Evolutionary conservation across 2,329 filamentous ascomycete species (phyloP).

Genomic region (Calonectria pauciramosa): DNA sequence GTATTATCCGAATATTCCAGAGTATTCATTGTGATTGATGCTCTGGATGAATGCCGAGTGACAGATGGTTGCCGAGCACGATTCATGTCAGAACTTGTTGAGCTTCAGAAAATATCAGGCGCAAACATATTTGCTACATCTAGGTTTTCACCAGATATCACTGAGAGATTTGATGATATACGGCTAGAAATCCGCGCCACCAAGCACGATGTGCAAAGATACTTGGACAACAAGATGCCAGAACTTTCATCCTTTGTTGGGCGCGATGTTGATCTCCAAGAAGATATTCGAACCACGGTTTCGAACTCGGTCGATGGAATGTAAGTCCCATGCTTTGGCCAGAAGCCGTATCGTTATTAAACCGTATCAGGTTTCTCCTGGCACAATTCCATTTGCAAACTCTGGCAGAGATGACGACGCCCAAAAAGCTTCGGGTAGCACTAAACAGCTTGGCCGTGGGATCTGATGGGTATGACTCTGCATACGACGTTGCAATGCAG

Average conservation of each 20-base stretch:
- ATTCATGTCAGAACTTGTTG: slow-evolving; percentile 15
- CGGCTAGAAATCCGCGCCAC: slow-evolving; percentile 24
- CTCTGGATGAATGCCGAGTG: slow-evolving; percentile 9
- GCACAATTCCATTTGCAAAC: not conserved
- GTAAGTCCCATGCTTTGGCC: not conserved
- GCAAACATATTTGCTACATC: slow-evolving; percentile 6
- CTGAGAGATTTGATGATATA: not conserved
- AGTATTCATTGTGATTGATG: slow-evolving; percentile 19
- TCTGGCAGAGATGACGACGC: not conserved
- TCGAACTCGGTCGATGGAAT: not conserved
- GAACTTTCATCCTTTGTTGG: slow-evolving; percentile 7
- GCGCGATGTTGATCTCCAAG: slow-evolving; percentile 1
- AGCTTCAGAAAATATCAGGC: not conserved
- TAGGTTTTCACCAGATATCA: slow-evolving; percentile 1
- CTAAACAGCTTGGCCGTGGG: not conserved
- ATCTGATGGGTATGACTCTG: not conserved
- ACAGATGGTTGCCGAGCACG: not conserved
- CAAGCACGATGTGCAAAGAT: slow-evolving; percentile 25
- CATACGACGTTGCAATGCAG: not conserved
- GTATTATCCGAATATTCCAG: not conserved
- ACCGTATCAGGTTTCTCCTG: not conserved
- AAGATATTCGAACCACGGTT: slow-evolving; percentile 17
- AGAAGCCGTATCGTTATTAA: not conserved
- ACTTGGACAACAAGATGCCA: slow-evolving; percentile 9
- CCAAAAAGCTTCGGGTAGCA: not conserved